Percentiles rank a stretch among this genome's conserved stretches.
Evolutionary conservation across 306 rosid genomes (phyloP).

Genomic region (Glycine latifolia): DNA sequence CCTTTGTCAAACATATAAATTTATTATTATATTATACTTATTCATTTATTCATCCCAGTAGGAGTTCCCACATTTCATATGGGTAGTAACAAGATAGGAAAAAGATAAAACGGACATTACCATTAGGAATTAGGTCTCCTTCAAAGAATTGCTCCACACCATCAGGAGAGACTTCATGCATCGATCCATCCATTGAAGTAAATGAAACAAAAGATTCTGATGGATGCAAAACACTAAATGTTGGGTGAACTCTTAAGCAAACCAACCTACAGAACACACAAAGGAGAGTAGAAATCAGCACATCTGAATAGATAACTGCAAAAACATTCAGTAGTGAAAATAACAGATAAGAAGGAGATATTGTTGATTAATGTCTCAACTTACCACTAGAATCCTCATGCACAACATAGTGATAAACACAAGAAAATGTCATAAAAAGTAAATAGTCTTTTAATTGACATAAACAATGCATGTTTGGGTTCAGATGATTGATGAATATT

Average conservation of each 20-base stretch:
- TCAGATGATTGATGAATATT: neutral
- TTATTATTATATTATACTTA: no score
- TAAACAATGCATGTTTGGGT: neutral
- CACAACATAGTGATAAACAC: constrained; percentile 1
- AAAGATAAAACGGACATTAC: constrained; percentile 54
- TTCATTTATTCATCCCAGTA: neutral
- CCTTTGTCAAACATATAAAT: no score
- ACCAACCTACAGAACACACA: constrained; percentile 69
- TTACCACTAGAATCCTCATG: constrained; percentile 25
- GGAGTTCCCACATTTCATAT: neutral
- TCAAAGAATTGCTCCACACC: constrained; percentile 73
- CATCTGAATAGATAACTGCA: constrained; percentile 7
- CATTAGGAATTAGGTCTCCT: constrained; percentile 78
- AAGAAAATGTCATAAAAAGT: neutral
- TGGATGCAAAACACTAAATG: constrained; percentile 79
- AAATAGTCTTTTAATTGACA: constrained; percentile 34
- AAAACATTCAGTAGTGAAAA: neutral
- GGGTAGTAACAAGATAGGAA: constrained; percentile 1
- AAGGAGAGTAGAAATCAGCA: constrained; percentile 17
- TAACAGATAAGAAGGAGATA: constrained; percentile 3
- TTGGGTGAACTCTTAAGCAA: constrained; percentile 91
- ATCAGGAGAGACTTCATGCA: constrained; percentile 83
- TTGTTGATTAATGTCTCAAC: neutral
- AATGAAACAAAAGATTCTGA: constrained; percentile 78
- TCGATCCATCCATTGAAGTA: constrained; percentile 78